Percentiles rank a stretch among this genome's conserved stretches.
phyloP scores from a whole-genome alignment of 1,284 basidiomycete species.

The Boletus semigastroideus region DNA sequence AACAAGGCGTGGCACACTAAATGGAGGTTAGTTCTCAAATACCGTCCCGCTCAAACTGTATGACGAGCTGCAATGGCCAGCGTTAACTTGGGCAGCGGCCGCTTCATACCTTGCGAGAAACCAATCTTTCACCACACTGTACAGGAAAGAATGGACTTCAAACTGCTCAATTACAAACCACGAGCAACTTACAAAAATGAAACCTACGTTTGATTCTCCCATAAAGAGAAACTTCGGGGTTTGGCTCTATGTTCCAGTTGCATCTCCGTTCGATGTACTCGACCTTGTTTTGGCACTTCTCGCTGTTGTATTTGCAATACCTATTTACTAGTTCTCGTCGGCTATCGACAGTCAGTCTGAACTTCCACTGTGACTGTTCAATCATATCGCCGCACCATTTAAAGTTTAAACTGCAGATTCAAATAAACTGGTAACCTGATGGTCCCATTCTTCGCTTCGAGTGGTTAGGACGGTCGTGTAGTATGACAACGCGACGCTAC shows the following conservation, averaged over 20 bases:
- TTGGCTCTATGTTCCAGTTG: background rate
- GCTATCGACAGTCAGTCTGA: no score
- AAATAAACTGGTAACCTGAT: no score
- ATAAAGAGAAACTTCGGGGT: background rate
- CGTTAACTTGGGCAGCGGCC: constrained; percentile 32
- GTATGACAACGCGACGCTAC: no score
- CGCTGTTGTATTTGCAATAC: no score
- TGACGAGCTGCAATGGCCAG: constrained; percentile 14
- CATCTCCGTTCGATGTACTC: no score
- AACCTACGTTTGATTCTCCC: constrained; percentile 27
- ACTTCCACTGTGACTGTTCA: no score
- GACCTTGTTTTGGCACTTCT: no score
- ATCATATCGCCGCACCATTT: no score
- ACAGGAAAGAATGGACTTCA: constrained; percentile 28
- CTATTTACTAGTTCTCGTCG: no score
- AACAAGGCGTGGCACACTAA: constrained; percentile 24
- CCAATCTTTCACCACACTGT: constrained; percentile 35
- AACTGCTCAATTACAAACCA: constrained; percentile 27
- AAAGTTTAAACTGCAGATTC: no score
- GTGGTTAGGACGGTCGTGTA: no score
- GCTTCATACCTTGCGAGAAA: constrained; percentile 22
- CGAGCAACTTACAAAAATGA: constrained; percentile 22
- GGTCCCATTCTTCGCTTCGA: no score
- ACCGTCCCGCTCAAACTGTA: background rate
- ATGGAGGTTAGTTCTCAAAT: constrained; percentile 26